A percentile compares a stretch with the other conserved stretches of the same genome.
These are phyloP conservation scores for Thraustochytrium sp. DNA, from an alignment of 352 stramenopile genomes.

Conservation along the genomic window DNA sequence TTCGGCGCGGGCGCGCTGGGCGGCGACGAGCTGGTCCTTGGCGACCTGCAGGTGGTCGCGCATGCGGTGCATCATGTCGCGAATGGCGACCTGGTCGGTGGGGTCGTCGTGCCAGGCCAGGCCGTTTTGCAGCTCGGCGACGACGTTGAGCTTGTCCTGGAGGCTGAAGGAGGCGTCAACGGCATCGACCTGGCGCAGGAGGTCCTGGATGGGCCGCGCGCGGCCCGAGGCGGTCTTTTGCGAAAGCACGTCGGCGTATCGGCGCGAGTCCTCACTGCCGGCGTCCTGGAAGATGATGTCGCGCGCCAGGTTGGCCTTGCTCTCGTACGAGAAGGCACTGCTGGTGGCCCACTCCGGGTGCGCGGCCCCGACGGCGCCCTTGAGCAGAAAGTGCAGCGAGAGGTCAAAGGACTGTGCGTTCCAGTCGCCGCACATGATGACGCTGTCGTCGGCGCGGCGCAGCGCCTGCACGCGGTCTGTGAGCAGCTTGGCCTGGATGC, in stretches of 20 bases:
- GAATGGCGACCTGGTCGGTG: not conserved
- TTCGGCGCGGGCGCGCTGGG: not conserved
- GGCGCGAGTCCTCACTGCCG: not conserved
- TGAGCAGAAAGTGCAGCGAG: constrained; percentile 20
- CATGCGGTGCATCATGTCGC: not conserved
- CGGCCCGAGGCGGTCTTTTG: not conserved
- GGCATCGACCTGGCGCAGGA: not conserved
- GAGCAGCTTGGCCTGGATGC: constrained; percentile 9
- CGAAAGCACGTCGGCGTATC: not conserved
- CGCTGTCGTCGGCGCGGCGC: not conserved
- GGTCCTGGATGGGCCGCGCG: not conserved
- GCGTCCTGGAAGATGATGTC: constrained; percentile 8
- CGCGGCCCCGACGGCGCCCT: not conserved
- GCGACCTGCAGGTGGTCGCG: not conserved
- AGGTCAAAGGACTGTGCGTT: constrained; percentile 39
- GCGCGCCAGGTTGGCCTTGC: constrained; percentile 28
- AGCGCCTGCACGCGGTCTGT: not conserved
- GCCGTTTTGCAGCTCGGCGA: not conserved
- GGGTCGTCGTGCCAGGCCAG: not conserved
- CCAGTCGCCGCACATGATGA: constrained; percentile 27
- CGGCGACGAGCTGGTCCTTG: not conserved
- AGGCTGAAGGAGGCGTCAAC: not conserved
- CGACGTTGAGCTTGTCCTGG: constrained; percentile 8
- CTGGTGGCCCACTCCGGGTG: constrained; percentile 30
- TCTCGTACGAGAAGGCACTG: not conserved